Evolutionary conservation across 169 alveolate species (phyloP).

Genomic region (Plasmodium relictum): DNA sequence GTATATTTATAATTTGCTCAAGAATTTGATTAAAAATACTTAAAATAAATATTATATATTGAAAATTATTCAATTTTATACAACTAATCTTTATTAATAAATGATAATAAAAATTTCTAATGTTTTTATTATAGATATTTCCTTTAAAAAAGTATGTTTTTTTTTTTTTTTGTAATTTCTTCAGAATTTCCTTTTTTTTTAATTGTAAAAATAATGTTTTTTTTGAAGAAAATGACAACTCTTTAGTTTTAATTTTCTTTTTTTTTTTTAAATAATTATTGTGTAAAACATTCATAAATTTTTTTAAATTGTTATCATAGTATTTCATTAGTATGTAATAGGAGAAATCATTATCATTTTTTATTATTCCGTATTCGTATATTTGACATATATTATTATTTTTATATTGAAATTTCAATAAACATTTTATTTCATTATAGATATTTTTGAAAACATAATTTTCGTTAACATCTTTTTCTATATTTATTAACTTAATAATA

Average conservation of each 20-base stretch:
- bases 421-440: slow-evolving; percentile 61
- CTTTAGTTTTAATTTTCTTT: slow-evolving; percentile 1
- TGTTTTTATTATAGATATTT: not conserved
- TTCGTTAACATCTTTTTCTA: slow-evolving; percentile 32
- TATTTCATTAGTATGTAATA: slow-evolving; percentile 42
- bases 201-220: not conserved
- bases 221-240: not conserved
- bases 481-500: slow-evolving; percentile 48
- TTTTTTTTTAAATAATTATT: slow-evolving; percentile 14
- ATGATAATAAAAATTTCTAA: slow-evolving; percentile 6
- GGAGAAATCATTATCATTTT: slow-evolving; percentile 33
- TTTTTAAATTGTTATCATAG: slow-evolving; percentile 39
- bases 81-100: slow-evolving; percentile 7
- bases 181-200: slow-evolving; percentile 14
- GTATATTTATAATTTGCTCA: slow-evolving; percentile 22
- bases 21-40: slow-evolving; percentile 39
- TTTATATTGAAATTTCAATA: slow-evolving; percentile 25
- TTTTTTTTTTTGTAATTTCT: slow-evolving; percentile 19
- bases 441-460: slow-evolving; percentile 62
- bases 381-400: slow-evolving; percentile 39
- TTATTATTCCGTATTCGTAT: slow-evolving; percentile 30
- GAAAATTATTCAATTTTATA: slow-evolving; percentile 15
- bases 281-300: slow-evolving; percentile 19
- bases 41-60: slow-evolving; percentile 20
- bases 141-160: slow-evolving; percentile 1